Evolutionary conservation across 352 stramenopile species (phyloP).

Genomic region (Pythium monospermum): DNA sequence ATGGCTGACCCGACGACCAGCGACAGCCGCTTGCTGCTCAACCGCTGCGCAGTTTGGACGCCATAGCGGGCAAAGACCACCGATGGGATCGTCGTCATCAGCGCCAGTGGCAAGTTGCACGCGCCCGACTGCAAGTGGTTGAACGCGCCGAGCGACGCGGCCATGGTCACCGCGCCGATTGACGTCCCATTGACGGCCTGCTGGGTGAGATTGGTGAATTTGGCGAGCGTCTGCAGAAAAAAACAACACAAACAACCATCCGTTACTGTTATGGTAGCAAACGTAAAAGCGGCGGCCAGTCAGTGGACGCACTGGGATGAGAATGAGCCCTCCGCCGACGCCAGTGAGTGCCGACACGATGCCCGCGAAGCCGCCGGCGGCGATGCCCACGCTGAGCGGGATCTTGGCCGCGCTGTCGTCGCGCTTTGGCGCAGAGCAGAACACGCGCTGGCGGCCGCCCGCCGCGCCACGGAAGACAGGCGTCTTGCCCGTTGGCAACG

Average conservation of each 20-base stretch:
- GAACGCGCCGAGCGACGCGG: conserved; percentile 54
- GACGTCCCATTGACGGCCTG: conserved; percentile 83
- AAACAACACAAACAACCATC: not conserved
- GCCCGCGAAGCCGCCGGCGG: conserved; percentile 53
- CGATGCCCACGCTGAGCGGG: conserved; percentile 38
- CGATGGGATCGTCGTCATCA: conserved; percentile 65
- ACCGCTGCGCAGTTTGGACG: conserved; percentile 64
- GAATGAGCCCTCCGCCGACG: conserved; percentile 75
- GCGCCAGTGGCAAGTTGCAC: conserved; percentile 74
- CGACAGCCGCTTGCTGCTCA: conserved; percentile 72
- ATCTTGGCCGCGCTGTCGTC: conserved; percentile 34
- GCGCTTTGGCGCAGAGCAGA: conserved; percentile 45
- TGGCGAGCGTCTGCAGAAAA: conserved; percentile 54
- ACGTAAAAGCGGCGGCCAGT: not conserved
- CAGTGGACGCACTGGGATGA: conserved; percentile 56
- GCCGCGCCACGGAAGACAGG: conserved; percentile 10
- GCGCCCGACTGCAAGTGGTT: conserved; percentile 66
- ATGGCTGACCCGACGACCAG: conserved; percentile 76
- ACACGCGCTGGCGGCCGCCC: conserved; percentile 26
- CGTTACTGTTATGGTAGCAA: not conserved
- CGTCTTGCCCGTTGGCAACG: not conserved
- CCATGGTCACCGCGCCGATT: conserved; percentile 70
- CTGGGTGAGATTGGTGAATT: conserved; percentile 73
- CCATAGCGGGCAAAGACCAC: conserved; percentile 77
- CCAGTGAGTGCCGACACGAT: conserved; percentile 75